These are phyloP conservation scores for Pyricularia sp. DNA, from an alignment of 2,329 filamentous ascomycete genomes.

Conservation along the genomic window DNA sequence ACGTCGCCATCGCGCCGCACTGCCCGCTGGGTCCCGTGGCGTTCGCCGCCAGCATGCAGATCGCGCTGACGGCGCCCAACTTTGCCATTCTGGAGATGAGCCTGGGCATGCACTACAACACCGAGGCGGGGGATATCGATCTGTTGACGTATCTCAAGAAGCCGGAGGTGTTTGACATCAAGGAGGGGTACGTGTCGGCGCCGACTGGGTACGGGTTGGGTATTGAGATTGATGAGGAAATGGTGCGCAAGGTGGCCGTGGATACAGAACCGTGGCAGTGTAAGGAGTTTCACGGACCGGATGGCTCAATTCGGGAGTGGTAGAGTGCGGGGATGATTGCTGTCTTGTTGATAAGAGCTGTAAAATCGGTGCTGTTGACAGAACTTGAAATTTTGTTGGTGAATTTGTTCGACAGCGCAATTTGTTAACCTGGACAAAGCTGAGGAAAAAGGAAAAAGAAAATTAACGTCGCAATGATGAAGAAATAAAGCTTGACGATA, in stretches of 20 bases:
- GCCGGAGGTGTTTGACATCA: constrained; percentile 47
- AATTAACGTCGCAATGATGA: no score
- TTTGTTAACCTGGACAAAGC: no score
- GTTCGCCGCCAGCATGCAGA: constrained; percentile 54
- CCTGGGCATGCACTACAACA: constrained; percentile 62
- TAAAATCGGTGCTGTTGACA: no score
- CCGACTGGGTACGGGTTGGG: constrained; percentile 46
- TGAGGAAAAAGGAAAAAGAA: no score
- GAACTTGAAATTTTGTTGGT: no score
- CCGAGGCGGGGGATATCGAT: constrained; percentile 35
- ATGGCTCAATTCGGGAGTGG: constrained; percentile 51
- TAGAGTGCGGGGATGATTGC: constrained; percentile 19
- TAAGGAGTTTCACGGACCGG: constrained; percentile 48
- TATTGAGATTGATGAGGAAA: constrained; percentile 55
- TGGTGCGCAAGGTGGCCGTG: constrained; percentile 41
- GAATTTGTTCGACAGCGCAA: no score
- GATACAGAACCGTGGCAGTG: constrained; percentile 42
- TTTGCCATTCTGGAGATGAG: constrained; percentile 63
- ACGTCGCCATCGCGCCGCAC: constrained; percentile 56
- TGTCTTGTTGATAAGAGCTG: not conserved
- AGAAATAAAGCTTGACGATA: no score
- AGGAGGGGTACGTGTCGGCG: constrained; percentile 45
- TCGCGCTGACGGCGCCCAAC: constrained; percentile 44
- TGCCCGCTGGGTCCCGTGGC: constrained; percentile 59
- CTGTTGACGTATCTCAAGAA: constrained; percentile 52